Base-by-base conservation (phyloP, 2,329 filamentous ascomycete species). In the Trichophyton mentagrophytes region DNA sequence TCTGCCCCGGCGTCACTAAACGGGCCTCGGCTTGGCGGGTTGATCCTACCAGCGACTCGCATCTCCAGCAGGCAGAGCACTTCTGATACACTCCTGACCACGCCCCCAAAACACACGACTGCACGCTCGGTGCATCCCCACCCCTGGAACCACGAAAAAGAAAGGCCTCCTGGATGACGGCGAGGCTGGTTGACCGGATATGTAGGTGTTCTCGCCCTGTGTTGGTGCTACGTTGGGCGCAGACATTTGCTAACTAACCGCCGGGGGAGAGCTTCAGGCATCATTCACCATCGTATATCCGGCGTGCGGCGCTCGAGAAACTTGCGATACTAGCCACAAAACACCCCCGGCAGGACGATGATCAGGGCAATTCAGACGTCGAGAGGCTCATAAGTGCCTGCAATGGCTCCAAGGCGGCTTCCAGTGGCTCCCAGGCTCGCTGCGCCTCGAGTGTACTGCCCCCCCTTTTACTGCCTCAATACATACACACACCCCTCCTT, bases 311-410 rank as follows among this genome's bases (percentile, higher is more conserved):
- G 42, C 72, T 78, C 64, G 70, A 74, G 65, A 77, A 73, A 64
- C 72, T 78, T 49, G 76, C 76, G 36, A 67, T 68, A 5, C 66
- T 78, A 60, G 74, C 75, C 36, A 70, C 74, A n/a, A 70, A 71
- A 59, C 65, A 69, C 33, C 63, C 71, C 20, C 64, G 61, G 60
- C 64, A 60, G 46, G 67, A 69, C 61, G 65, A 66, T 59, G 63
- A 62, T 25, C 61, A 60, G 25, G 53, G 9, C 11, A 67, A 69
- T 38, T 68, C 69, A 9, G 72, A 74, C 58, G 70, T 77, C 55
- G 65, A 67, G 44, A 71, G 73, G 38, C 68, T 77, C 33, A 65
- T 69, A 5, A 66, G 69, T 44, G 69, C 71, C 22, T 72, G 51
- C 11, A 5, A 20, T 36, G 51, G 51, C 51, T 36, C 27, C 15